phyloP scores from a whole-genome alignment of 805 yeast species.

The Wickerhamiella nectarea region DNA sequence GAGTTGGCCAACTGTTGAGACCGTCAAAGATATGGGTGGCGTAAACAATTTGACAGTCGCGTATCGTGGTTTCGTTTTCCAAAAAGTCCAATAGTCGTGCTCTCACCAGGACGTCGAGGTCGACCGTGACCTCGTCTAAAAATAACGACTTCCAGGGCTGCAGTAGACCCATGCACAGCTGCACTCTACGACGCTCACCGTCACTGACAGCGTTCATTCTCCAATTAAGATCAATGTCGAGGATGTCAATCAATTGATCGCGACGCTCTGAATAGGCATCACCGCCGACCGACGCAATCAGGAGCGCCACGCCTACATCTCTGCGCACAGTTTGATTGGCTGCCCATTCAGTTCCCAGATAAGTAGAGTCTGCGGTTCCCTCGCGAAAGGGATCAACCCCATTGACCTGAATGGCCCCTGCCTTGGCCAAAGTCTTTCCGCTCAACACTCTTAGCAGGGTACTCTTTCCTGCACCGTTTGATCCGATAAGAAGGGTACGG shows the following conservation, averaged over 20 bases:
- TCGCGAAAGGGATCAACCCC: constrained; percentile 83
- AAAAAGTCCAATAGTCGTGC: constrained; percentile 58
- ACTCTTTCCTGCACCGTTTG: constrained; percentile 96
- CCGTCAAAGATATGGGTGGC: constrained; percentile 97
- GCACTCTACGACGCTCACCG: constrained; percentile 92
- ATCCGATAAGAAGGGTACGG: constrained; percentile 71
- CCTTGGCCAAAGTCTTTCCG: constrained; percentile 74
- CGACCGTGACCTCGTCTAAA: constrained; percentile 95
- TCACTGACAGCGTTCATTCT: constrained; percentile 85
- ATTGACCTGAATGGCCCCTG: constrained; percentile 57
- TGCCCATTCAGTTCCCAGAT: constrained; percentile 97
- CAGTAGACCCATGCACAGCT: constrained; percentile 80
- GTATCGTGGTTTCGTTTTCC: constrained; percentile 50
- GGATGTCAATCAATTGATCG: constrained; percentile 54
- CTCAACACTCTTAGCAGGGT: constrained; percentile 74
- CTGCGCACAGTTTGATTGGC: constrained; percentile 77
- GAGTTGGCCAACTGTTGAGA: constrained; percentile 78
- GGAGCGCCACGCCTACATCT: constrained; percentile 74
- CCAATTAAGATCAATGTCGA: constrained; percentile 84
- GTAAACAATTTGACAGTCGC: constrained; percentile 70
- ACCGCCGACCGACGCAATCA: constrained; percentile 76
- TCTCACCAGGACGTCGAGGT: constrained; percentile 84
- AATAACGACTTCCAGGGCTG: constrained; percentile 80
- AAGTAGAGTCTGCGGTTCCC: constrained; percentile 39
- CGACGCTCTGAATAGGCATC: constrained; percentile 61